Evolutionary conservation across 768 basidiomycete genomes (phyloP), one percentile per base, ranked within the genome.

Genomic region (Suillus weaverae): DNA sequence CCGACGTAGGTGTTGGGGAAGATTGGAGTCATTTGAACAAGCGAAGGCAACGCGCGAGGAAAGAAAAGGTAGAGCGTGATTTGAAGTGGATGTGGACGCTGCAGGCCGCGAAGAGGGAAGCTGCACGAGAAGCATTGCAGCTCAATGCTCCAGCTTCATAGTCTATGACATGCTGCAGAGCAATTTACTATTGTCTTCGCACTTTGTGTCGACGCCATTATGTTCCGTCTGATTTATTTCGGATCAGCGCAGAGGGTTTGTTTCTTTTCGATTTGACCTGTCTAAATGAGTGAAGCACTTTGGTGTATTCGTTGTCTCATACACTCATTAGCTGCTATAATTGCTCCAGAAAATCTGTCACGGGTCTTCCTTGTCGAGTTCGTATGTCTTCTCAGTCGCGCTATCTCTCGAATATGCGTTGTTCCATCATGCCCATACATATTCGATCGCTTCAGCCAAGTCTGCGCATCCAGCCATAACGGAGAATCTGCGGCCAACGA

Each of bases 381-480:
- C 75, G 74, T 55, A 70, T 30, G 20, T 84, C 88, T 5, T 81
- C 87, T 16, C 82, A 83, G 8, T 84, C 86, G 39, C 77, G 87
- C 38, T 71, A 90, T 91, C 38, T 38, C 38, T 10, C 20, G 9
- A 44, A n/a, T 63, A 81, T 94, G 26, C 84, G 89, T 59, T 84
- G 90, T 67, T 46, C n/a, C n/a, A 46, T 46, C 44, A n/a, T 3
- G 10, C 69, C 78, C 83, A 62, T 86, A 87, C 38, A 91, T 94
- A 70, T 86, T 93, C 70, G 91, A 94, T 79, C 91, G 92, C 71
- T 92, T 94, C 81, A 90, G 88, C 70, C 91, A 93, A 79, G 91
- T 92, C 63, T 91, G n/a, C 10, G 1, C 11, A n/a, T 22, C n/a
- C 46, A 5, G n/a, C 72, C 84, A 87, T 72, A 87, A 91, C 68